These are phyloP conservation scores for Conticribra weissflogii DNA, from an alignment of 108 stramenopile genomes.

Conservation along the genomic window DNA sequence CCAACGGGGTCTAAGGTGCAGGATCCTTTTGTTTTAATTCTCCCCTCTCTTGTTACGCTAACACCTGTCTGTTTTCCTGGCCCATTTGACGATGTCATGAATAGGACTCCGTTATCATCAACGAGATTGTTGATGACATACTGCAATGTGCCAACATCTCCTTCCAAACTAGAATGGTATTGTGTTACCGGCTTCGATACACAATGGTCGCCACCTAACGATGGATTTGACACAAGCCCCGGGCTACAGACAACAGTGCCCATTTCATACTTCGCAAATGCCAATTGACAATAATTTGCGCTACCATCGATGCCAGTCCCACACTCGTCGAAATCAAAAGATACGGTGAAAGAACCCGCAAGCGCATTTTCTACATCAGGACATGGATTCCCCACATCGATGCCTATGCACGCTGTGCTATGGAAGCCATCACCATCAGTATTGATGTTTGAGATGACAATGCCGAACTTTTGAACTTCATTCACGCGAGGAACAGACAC, in stretches of 20 bases:
- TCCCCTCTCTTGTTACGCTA: conserved; percentile 35
- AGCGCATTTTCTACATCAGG: conserved; percentile 56
- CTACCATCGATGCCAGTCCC: conserved; percentile 25
- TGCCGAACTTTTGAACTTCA: conserved; percentile 71
- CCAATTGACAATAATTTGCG: conserved; percentile 63
- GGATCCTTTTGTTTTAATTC: conserved; percentile 52
- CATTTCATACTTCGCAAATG: conserved; percentile 41
- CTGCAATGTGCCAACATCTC: conserved; percentile 49
- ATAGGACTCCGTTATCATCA: conserved; percentile 51
- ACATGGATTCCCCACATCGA: conserved; percentile 53
- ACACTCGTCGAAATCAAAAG: conserved; percentile 70
- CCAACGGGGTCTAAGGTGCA: conserved; percentile 28
- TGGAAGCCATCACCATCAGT: conserved; percentile 48
- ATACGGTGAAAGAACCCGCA: conserved; percentile 60
- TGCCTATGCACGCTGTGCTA: conserved; percentile 45
- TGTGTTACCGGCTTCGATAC: conserved; percentile 44
- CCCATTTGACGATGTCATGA: conserved; percentile 42
- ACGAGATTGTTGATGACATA: conserved; percentile 40
- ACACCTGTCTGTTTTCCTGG: conserved; percentile 44
- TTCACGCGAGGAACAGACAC: conserved; percentile 60
- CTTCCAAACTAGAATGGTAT: conserved; percentile 24
- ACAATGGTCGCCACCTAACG: conserved; percentile 48
- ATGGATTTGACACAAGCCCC: conserved; percentile 45
- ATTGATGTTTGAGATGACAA: conserved; percentile 57
- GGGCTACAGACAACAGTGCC: conserved; percentile 54